These are phyloP conservation scores for Lipomyces yamadae DNA, from an alignment of 805 yeast species.

Conservation along the genomic window DNA sequence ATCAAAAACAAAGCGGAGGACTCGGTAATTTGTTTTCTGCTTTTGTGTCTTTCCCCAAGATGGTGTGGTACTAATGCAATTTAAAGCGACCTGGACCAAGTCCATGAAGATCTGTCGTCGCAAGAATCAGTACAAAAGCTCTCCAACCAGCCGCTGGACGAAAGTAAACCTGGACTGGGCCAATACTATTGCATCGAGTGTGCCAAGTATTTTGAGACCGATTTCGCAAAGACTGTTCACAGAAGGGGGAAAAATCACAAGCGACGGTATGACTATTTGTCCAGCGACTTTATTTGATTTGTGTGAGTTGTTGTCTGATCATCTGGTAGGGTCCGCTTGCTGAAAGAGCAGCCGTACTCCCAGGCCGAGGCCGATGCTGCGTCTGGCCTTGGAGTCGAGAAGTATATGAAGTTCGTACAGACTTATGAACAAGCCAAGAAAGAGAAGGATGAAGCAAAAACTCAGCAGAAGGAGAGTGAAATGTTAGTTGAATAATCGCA, in stretches of 20 bases:
- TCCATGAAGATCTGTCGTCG: conserved; percentile 71
- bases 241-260: conserved; percentile 78
- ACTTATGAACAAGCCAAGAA: conserved; percentile 66
- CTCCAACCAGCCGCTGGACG: conserved; percentile 66
- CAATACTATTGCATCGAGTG: conserved; percentile 94
- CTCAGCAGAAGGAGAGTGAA: conserved; percentile 51
- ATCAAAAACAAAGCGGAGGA: conserved; percentile 39
- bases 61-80: neutral
- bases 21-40: conserved; percentile 28
- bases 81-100: conserved; percentile 77
- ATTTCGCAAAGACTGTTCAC: conserved; percentile 73
- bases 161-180: conserved; percentile 76
- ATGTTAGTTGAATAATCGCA: conserved; percentile 15
- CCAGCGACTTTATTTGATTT: neutral
- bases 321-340: conserved; percentile 61
- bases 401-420: conserved; percentile 54
- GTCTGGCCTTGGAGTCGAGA: conserved; percentile 73
- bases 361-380: conserved; percentile 91
- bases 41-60: neutral
- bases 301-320: neutral
- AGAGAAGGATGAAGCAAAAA: conserved; percentile 55
- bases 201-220: conserved; percentile 87
- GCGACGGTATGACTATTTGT: conserved; percentile 50
- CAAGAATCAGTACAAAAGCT: conserved; percentile 66
- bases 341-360: conserved; percentile 81